These are phyloP conservation scores for Xylariomycetidae sp. DNA, from an alignment of 2,329 filamentous ascomycete genomes.

Conservation along the genomic window DNA sequence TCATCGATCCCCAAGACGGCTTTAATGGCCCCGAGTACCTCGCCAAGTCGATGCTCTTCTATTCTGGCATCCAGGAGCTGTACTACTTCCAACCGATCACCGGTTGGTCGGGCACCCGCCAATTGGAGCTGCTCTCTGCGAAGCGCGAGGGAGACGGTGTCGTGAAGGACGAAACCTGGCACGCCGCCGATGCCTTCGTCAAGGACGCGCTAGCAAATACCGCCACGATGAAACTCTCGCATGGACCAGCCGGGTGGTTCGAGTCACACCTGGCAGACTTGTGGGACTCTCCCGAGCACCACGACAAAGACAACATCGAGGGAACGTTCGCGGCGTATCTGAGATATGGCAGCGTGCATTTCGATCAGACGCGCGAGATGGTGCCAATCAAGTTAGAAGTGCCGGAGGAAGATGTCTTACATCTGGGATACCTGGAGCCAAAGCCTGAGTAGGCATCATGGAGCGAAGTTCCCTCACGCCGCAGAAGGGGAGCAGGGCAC, in stretches of 20 bases:
- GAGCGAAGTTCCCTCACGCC: too few species aligned
- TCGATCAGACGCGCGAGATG: constrained; percentile 22
- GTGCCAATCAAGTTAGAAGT: constrained; percentile 15
- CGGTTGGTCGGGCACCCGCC: constrained; percentile 24
- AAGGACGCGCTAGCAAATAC: constrained; percentile 25
- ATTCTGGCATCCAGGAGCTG: constrained; percentile 24
- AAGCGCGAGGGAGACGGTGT: constrained; percentile 18
- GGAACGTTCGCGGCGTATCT: constrained; percentile 26
- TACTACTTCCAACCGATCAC: constrained; percentile 26
- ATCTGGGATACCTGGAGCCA: constrained; percentile 18
- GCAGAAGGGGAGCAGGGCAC: too few species aligned
- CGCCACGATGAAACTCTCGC: constrained; percentile 28
- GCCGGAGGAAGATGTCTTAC: constrained; percentile 19
- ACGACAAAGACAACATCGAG: constrained; percentile 23
- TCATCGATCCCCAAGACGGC: constrained; percentile 27
- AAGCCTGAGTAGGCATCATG: too few species aligned
- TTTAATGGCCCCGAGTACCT: constrained; percentile 30
- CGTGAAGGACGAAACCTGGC: constrained; percentile 20
- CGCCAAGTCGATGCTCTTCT: constrained; percentile 25
- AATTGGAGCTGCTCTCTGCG: constrained; percentile 26
- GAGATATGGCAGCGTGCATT: constrained; percentile 23
- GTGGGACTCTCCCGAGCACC: constrained; percentile 27
- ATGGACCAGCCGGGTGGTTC: constrained; percentile 21
- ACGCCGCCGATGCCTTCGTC: constrained; percentile 23
- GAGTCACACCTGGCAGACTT: constrained; percentile 25